Conservation (phyloP, 2,329 filamentous ascomycete species). For the Rhynchosporium agropyri region DNA sequence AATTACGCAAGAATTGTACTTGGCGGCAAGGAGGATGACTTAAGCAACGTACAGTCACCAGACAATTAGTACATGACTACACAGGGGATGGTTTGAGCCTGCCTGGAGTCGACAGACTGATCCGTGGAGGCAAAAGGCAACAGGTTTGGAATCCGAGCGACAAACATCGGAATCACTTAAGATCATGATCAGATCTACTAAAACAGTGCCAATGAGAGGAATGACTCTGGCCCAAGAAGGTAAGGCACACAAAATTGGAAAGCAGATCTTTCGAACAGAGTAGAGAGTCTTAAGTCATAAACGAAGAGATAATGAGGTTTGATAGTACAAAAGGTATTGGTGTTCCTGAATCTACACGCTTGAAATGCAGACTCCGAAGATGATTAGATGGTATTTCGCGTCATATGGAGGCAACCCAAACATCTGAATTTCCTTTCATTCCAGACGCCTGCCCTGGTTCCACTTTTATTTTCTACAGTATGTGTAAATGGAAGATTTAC, state of each 20-base stretch:
- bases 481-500: conserved; percentile 45
- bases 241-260: background rate
- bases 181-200: too few species aligned
- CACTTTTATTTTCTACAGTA: background rate
- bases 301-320: conserved; percentile 15
- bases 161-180: too few species aligned
- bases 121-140: too few species aligned
- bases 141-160: too few species aligned
- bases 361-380: conserved; percentile 17
- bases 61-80: too few species aligned
- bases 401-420: conserved; percentile 12
- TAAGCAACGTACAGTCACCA: too few species aligned
- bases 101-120: too few species aligned
- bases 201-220: too few species aligned
- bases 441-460: conserved; percentile 11
- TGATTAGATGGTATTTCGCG: conserved; percentile 6
- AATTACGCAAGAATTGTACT: too few species aligned
- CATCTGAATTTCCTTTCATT: conserved; percentile 18
- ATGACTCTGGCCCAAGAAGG: too few species aligned
- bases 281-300: conserved; percentile 14
- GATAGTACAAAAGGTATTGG: conserved; percentile 20
- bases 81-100: too few species aligned
- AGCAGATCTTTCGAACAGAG: conserved; percentile 1
- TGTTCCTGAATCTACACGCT: conserved; percentile 18
- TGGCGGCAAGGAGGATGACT: too few species aligned